Evolutionary conservation across 108 stramenopile species (phyloP), one percentile per base, ranked within the genome.

Genomic region (Cyclotella kingstonii): DNA sequence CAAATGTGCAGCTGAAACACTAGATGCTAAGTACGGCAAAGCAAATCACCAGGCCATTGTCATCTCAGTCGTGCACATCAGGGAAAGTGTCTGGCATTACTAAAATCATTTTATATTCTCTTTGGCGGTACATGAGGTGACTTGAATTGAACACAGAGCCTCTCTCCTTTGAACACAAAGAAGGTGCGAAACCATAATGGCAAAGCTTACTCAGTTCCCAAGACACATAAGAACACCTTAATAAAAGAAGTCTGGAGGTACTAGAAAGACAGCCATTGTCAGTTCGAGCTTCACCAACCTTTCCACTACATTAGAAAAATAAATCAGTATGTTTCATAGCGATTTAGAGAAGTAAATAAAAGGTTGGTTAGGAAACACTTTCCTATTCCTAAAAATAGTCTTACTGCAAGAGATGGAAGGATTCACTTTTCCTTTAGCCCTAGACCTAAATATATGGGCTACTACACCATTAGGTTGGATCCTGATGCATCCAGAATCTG

Each of bases 11-110:
- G 44, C 28, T 3, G 1, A 25, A 17, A 62, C 50, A 3, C 29
- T 59, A 19, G 77, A 70, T 40, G 77, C 77, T 11, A 71, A 78
- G 14, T 78, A 78, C 29, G 41, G 52, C 1, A 50, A 52, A 49
- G 69, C 57, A 22, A 52, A 71, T 44, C 40, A 64, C 14, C 46
- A 23, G 36, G 11, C 21, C 28, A 38, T 65, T 11, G 31, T 3
- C 56, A 78, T 46, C 56, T 78, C 28, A 47, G 25, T 2, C 2
- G 1, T 1, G 23, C 31, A 4, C 33, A 72, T 31, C 48, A 51
- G 42, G 31, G n/a, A 0, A 29, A 67, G 27, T 33, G 71, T n/a
- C 21, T 41, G 15, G 18, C 57, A 22, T 28, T 78, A 1, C 57
- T 78, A 2, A 12, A 25, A 12, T 60, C 48, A 60, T 61, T 54